Conservation (phyloP, 768 basidiomycete species). For the Grammothele lineata region DNA sequence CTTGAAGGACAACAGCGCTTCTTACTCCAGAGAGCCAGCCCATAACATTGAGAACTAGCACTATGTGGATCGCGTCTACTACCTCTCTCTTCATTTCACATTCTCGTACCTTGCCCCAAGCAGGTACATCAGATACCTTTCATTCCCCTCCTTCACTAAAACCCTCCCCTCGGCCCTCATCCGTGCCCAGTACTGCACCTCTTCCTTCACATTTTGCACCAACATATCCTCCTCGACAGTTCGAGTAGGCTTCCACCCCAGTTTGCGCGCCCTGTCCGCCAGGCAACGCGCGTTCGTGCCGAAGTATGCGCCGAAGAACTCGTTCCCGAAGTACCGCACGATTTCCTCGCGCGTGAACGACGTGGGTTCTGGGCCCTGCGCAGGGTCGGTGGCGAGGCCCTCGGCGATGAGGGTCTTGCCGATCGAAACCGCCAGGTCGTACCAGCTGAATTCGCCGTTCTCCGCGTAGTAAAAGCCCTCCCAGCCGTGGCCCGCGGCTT, state of each 20-base stretch:
- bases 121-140: no score
- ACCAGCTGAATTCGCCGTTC: conserved; percentile 25
- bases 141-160: no score
- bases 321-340: conserved; percentile 20
- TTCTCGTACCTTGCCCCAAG: no score
- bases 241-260: conserved; percentile 49
- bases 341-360: conserved; percentile 42
- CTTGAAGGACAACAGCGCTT: no score
- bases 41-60: no score
- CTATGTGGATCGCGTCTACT: no score
- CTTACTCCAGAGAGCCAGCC: no score
- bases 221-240: no score
- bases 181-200: no score
- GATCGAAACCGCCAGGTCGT: conserved; percentile 30
- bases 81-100: no score
- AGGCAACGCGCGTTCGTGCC: conserved; percentile 11
- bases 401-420: conserved; percentile 29
- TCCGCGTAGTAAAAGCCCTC: conserved; percentile 31
- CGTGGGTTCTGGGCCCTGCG: conserved; percentile 37
- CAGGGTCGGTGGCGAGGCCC: conserved; percentile 24
- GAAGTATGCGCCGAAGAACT: not conserved
- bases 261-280: conserved; percentile 18
- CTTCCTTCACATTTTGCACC: no score
- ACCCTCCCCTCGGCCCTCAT: no score
- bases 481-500: conserved; percentile 24